A percentile compares a stretch with the other conserved stretches of the same genome.
These are phyloP conservation scores for Imleria badia DNA, from an alignment of 768 basidiomycete species.

Conservation along the genomic window DNA sequence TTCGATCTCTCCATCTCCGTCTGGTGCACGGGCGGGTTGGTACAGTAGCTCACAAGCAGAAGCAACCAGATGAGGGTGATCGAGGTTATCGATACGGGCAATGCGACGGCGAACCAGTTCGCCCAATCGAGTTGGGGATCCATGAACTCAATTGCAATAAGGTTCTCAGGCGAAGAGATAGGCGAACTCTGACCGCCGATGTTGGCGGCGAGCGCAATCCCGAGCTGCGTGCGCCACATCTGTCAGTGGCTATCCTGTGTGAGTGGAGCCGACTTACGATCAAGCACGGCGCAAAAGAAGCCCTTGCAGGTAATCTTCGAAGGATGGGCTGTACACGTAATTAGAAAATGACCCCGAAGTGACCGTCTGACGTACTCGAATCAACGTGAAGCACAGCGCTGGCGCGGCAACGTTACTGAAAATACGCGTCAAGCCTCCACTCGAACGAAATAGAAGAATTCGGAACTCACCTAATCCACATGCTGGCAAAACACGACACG, in stretches of 20 bases:
- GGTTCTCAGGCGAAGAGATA: slow-evolving; percentile 96
- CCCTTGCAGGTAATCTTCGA: slow-evolving; percentile 82
- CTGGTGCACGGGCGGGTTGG: slow-evolving; percentile 66
- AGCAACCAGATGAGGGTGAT: slow-evolving; percentile 91
- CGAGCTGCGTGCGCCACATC: slow-evolving; percentile 53
- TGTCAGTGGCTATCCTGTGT: neutral
- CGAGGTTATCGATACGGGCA: slow-evolving; percentile 87
- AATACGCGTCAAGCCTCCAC: slow-evolving; percentile 3
- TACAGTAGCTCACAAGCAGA: slow-evolving; percentile 82
- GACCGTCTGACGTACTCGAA: slow-evolving; percentile 59
- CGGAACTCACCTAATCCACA: slow-evolving; percentile 90
- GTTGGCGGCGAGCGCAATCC: slow-evolving; percentile 95
- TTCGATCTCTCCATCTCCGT: slow-evolving; percentile 73
- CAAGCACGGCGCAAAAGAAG: slow-evolving; percentile 85
- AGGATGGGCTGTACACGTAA: slow-evolving; percentile 73
- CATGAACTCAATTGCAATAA: slow-evolving; percentile 90
- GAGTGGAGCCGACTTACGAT: slow-evolving; percentile 58
- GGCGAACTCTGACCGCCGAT: slow-evolving; percentile 97
- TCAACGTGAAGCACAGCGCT: slow-evolving; percentile 93
- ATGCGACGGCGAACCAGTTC: slow-evolving; percentile 91
- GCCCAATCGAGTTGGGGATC: slow-evolving; percentile 83
- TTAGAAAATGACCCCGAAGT: neutral
- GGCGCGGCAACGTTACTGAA: slow-evolving; percentile 94
- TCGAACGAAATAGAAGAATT: neutral
- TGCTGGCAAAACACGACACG: slow-evolving; percentile 96